phyloP scores from a whole-genome alignment of 257 asterid genomes.

The Ilex asprella region DNA sequence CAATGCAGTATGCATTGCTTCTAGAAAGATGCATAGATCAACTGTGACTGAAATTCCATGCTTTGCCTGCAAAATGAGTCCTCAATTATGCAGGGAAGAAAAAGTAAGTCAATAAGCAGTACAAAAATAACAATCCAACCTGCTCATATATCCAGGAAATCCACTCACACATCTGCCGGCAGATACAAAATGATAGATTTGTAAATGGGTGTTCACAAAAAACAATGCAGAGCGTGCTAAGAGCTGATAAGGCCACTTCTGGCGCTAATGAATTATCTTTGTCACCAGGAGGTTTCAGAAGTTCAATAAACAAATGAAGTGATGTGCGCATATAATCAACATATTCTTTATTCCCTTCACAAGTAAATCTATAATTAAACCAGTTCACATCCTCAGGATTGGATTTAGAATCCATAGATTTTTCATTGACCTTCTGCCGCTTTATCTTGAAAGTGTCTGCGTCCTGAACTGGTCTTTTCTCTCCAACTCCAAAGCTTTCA shows the following conservation, averaged over 20 bases:
- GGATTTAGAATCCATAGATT: constrained; percentile 20
- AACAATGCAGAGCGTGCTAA: constrained; percentile 66
- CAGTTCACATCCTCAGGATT: constrained; percentile 26
- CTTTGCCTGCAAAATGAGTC: constrained; percentile 47
- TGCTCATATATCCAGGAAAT: constrained; percentile 72
- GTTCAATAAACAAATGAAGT: constrained; percentile 50
- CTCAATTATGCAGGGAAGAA: constrained; percentile 15
- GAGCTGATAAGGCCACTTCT: constrained; percentile 59
- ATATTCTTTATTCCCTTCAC: constrained; percentile 49
- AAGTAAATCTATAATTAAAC: constrained; percentile 22
- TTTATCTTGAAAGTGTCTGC: constrained; percentile 35
- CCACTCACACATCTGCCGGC: constrained; percentile 63
- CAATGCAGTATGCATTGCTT: constrained; percentile 67
- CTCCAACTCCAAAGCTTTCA: constrained; percentile 39
- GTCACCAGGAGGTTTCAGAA: constrained; percentile 60
- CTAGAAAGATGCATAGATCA: constrained; percentile 60
- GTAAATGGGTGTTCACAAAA: constrained; percentile 57
- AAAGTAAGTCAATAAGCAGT: constrained; percentile 14
- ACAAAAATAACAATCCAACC: constrained; percentile 36
- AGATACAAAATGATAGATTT: constrained; percentile 42
- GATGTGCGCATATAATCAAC: constrained; percentile 49
- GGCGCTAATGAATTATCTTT: constrained; percentile 33
- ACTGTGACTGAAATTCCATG: constrained; percentile 32
- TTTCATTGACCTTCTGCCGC: constrained; percentile 50
- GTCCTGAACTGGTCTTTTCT: constrained; percentile 53